Conservation (phyloP, 148 eudicot genomes). For the Fagopyrum homotropicum region DNA sequence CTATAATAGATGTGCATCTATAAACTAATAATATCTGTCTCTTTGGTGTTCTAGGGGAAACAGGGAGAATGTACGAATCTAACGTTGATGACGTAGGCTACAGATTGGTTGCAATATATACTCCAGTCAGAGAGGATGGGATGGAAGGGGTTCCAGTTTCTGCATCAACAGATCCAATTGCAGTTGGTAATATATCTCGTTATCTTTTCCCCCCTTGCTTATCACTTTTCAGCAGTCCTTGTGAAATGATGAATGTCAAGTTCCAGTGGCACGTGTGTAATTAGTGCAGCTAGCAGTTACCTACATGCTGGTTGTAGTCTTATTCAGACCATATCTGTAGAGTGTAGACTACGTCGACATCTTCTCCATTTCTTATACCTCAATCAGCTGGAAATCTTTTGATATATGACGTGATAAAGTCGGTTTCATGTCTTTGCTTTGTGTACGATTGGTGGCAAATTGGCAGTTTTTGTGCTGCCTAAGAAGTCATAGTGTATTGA, state of each 20-base stretch:
- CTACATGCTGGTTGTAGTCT: not conserved
- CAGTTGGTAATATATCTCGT: constrained; percentile 57
- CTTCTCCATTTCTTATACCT: not conserved
- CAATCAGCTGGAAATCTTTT: not conserved
- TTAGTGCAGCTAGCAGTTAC: not conserved
- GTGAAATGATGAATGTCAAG: not conserved
- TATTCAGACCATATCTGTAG: not conserved
- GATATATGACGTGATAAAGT: not conserved
- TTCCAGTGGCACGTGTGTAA: not conserved
- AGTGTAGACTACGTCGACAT: not conserved
- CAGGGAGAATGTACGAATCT: constrained; percentile 98
- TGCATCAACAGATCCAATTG: constrained; percentile 85
- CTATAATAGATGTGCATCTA: not conserved
- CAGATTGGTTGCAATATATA: constrained; percentile 83
- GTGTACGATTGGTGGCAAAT: not conserved
- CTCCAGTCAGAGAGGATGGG: constrained; percentile 94
- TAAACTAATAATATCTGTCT: not conserved
- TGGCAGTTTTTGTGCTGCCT: not conserved
- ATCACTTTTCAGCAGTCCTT: not conserved
- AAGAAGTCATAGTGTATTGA: constrained; percentile 10
- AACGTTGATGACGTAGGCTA: constrained; percentile 99
- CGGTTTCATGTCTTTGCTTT: not conserved
- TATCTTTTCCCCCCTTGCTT: not conserved
- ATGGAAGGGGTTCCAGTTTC: constrained; percentile 87
- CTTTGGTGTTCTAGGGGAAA: constrained; percentile 53